Conservation (phyloP, 495 filamentous ascomycete species). For the Hypoxylon fragiforme region DNA sequence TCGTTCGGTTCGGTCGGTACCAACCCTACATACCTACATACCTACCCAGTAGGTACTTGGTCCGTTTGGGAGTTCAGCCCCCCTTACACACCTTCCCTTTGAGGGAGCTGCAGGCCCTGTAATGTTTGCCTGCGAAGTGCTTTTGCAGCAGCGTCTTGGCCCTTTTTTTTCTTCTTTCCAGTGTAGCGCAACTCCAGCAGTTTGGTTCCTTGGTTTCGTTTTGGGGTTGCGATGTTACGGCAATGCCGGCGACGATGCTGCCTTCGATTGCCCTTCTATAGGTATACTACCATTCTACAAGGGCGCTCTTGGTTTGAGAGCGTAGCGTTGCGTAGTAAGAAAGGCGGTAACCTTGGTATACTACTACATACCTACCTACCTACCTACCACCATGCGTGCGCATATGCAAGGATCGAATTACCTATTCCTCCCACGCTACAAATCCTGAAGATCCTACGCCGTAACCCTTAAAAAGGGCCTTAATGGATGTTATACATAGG, state of each 20-base stretch:
- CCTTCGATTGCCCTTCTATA: no score
- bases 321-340: no score
- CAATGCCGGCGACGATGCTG: background rate
- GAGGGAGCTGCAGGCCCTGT: constrained; percentile 3
- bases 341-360: constrained; percentile 3
- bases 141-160: constrained; percentile 19
- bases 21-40: no score
- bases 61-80: constrained; percentile 24
- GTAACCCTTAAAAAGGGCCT: constrained; percentile 21
- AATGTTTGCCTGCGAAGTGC: constrained; percentile 16
- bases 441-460: constrained; percentile 32
- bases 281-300: constrained; percentile 4
- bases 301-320: no score
- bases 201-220: constrained; percentile 17
- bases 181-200: constrained; percentile 8
- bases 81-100: constrained; percentile 33
- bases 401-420: constrained; percentile 28
- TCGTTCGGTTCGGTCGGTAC: no score
- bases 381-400: background rate
- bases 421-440: constrained; percentile 15
- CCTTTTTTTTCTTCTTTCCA: no score
- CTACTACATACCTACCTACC: background rate
- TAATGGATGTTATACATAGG: no score
- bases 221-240: constrained; percentile 16
- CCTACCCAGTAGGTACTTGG: no score